Evolutionary conservation across 305 asterid species (phyloP), one percentile per base, ranked within the genome.

Genomic region (Solanum hybrid): DNA sequence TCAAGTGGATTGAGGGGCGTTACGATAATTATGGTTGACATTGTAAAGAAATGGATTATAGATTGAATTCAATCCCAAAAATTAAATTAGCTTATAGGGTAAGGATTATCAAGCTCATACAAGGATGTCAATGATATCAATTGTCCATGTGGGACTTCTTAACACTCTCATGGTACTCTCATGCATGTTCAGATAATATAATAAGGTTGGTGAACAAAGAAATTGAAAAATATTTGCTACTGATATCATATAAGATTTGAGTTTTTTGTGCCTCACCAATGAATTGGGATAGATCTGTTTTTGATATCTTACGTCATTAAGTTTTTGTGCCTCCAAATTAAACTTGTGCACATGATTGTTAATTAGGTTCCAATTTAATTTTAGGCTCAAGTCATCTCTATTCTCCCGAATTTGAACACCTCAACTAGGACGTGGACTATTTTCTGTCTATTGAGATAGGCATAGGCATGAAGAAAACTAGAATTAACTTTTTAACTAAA

Each of bases 401-500:
- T 51, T 0, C 67, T 51, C 0, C n/a, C 67, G n/a, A 51, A 0
- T 51, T 51, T 51, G 67, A 51, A 51, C 67, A 51, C 67, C 67
- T 51, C n/a, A 51, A 51, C 61, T 5, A 14, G 61, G 22, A 46
- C 8, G 8, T 51, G 9, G 18, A 83, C 87, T 64, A 86, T 42
- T 82, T 86, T 26, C 92, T 75, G 89, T 92, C 92, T 95, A 91
- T 31, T 83, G 89, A 88, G 80, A 91, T 93, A 91, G 94, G 90
- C 78, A 67, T 80, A 69, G 75, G 71, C 90, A 51, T 37, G 90
- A 92, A 90, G 93, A 88, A 92, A 92, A 86, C 92, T 88, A 92
- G 93, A 93, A 93, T 90, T 90, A 91, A 77, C 95, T 92, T 94
- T 18, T 73, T 64, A 86, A 84, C 89, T 84, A 89, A 88, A 86